Conservation (phyloP, 139 green algal genomes). For the Haematococcus lacustris region DNA sequence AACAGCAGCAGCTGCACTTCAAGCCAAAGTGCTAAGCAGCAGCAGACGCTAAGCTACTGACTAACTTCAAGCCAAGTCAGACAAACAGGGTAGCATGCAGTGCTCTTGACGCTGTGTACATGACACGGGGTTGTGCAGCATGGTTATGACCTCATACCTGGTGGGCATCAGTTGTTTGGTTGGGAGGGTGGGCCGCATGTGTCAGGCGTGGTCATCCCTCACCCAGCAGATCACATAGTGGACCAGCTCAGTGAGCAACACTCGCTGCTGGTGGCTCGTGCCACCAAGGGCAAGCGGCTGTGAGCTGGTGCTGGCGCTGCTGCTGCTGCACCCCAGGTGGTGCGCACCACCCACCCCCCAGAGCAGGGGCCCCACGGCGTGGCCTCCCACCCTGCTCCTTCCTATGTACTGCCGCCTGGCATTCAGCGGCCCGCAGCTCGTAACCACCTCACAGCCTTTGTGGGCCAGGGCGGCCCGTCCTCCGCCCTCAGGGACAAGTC, state of each 20-base stretch:
- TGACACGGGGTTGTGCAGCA: neutral
- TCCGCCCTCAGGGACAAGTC: no score
- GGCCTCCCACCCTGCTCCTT: slow-evolving; percentile 24
- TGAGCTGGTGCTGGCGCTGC: neutral
- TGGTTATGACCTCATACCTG: neutral
- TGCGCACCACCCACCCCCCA: slow-evolving; percentile 27
- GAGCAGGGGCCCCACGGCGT: slow-evolving; percentile 29
- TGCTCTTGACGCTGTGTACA: neutral
- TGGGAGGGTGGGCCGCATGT: neutral
- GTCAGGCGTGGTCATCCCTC: neutral
- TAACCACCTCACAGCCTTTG: no score
- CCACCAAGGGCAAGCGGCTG: neutral
- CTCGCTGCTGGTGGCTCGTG: neutral
- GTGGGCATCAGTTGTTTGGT: neutral
- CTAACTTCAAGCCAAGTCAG: neutral
- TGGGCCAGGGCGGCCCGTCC: no score
- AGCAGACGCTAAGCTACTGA: neutral
- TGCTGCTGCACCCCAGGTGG: slow-evolving; percentile 10
- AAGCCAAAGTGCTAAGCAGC: neutral
- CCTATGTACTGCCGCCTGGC: slow-evolving; percentile 13
- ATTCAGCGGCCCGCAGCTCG: slow-evolving; percentile 5
- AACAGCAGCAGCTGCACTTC: neutral
- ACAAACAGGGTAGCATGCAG: neutral
- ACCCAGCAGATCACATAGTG: neutral
- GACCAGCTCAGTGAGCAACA: neutral